Evolutionary conservation across 192 early-diverging fungal species (phyloP).

Genomic region (Phlyctochytrium bullatum): DNA sequence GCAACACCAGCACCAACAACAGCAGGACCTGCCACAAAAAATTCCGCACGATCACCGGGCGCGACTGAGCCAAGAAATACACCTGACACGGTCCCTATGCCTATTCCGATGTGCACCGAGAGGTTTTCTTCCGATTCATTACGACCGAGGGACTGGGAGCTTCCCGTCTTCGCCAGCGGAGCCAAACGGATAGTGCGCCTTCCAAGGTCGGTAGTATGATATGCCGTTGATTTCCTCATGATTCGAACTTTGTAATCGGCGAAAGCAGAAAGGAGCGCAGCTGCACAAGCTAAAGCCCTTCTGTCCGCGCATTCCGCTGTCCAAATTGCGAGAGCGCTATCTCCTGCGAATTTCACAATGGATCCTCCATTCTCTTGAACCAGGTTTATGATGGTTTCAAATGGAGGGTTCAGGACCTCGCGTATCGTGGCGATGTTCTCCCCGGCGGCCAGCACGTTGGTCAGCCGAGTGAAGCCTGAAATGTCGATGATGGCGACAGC

Average conservation of each 20-base stretch:
- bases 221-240: no score
- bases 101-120: no score
- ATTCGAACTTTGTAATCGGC: neutral
- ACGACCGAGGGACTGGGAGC: neutral
- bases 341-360: conserved; percentile 26
- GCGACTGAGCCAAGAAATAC: no score
- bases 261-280: neutral
- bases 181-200: neutral
- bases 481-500: conserved; percentile 30
- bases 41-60: no score
- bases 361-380: conserved; percentile 24
- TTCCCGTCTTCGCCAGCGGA: neutral
- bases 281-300: neutral
- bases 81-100: no score
- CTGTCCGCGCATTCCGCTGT: neutral
- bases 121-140: neutral
- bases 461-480: conserved; percentile 9
- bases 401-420: conserved; percentile 28
- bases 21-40: no score
- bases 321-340: conserved; percentile 12
- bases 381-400: conserved; percentile 23
- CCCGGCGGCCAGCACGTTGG: neutral
- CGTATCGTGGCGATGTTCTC: conserved; percentile 13
- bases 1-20: no score
- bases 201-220: no score